Evolutionary conservation across 2,329 filamentous ascomycete species (phyloP), one percentile per base, ranked within the genome.

Genomic region (Aspergillus luchuensis): DNA sequence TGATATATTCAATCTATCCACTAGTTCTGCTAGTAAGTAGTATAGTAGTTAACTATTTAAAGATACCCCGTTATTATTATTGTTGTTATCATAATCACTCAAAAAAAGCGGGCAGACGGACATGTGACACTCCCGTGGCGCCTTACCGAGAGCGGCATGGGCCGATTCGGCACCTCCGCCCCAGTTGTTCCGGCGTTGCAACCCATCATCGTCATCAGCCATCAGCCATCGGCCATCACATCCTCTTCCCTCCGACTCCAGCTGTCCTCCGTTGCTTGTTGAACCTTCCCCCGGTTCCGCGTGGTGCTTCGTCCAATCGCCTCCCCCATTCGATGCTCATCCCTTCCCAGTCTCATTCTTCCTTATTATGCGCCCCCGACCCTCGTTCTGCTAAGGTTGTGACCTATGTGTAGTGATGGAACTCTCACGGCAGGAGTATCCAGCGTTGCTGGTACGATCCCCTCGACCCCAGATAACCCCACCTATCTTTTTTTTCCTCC

Each of bases 361-460:
- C 52, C 55, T 65, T 73, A 71, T 71, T 75, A 76, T 77, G 75
- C 67, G 68, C 69, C 70, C 66, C 61, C 64, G 57, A 57, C 63
- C 59, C 63, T 65, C 53, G 53, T 36, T 30, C 55, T 54, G 60
- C 59, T 62, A 56, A 39, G 52, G 58, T 49, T 61, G 60, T 67
- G 62, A 70, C 50, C 67, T 71, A 71, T 70, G 68, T 68, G 65
- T 69, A 67, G 70, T 64, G 72, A 91, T 91, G 87, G 89, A 91
- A 72, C 85, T 94, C 73, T 89, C 91, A 76, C 87, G 92, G 79
- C 85, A 90, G 78, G 94, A 97, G 79, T 98, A 98, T 83, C 92
- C 94, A 77, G 89, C 88, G 70, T 89, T 98, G 86, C 89, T 97
- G 89, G 94, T 97, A 84, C 84, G 90, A 28, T 56, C 15, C 33